A percentile compares a stretch with the other conserved stretches of the same genome.
Evolutionary conservation across 192 early-diverging fungal species (phyloP).

Genomic region (Podila epicladia): DNA sequence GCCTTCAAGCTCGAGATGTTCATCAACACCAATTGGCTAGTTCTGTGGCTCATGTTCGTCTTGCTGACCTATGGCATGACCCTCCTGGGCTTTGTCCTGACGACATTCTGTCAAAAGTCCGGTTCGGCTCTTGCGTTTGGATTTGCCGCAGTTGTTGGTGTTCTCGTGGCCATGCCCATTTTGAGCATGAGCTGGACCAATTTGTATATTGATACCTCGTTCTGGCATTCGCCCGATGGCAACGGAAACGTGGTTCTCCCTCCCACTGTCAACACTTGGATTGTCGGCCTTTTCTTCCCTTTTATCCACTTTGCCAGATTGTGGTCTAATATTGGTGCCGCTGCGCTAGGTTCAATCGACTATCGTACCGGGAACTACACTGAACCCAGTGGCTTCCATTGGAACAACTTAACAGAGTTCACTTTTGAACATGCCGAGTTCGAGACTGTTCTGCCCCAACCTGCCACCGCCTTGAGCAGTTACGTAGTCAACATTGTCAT

Average conservation of each 20-base stretch:
- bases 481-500: slow-evolving; percentile 60
- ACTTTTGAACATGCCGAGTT: slow-evolving; percentile 15
- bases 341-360: slow-evolving; percentile 49
- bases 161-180: slow-evolving; percentile 76
- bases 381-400: slow-evolving; percentile 67
- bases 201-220: slow-evolving; percentile 40
- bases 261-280: slow-evolving; percentile 2
- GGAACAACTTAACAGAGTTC: slow-evolving; percentile 48
- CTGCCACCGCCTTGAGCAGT: slow-evolving; percentile 59
- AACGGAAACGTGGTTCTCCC: slow-evolving; percentile 25
- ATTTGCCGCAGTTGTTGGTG: slow-evolving; percentile 56
- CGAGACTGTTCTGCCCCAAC: slow-evolving; percentile 58
- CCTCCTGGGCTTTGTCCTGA: slow-evolving; percentile 69
- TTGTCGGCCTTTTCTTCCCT: slow-evolving; percentile 52
- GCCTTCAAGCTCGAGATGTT: slow-evolving; percentile 70
- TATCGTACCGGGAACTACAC: slow-evolving; percentile 56
- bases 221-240: neutral
- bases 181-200: slow-evolving; percentile 71
- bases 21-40: slow-evolving; percentile 63
- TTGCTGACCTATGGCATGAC: slow-evolving; percentile 78
- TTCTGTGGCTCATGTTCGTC: slow-evolving; percentile 68
- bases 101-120: slow-evolving; percentile 70
- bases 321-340: slow-evolving; percentile 66
- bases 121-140: slow-evolving; percentile 39
- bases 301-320: slow-evolving; percentile 65